Evolutionary conservation across 1,139 yeast genomes (phyloP).

Genomic region (Taphrina communis): DNA sequence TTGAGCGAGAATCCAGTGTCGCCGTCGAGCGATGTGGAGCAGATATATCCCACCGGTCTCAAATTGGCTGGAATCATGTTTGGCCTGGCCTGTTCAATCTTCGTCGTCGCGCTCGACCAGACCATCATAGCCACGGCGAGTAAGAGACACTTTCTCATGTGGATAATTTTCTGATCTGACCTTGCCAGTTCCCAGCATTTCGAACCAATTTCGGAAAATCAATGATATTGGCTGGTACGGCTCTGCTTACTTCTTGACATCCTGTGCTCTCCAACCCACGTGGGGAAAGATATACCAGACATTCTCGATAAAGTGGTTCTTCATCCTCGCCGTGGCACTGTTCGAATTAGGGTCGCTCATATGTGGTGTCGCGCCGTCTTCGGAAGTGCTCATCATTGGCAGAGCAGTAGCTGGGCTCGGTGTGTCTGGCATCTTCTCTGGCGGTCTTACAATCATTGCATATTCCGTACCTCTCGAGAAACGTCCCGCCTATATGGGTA

Average conservation of each 20-base stretch:
- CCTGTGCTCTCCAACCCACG: constrained; percentile 64
- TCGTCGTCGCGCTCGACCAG: constrained; percentile 70
- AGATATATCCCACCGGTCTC: constrained; percentile 22
- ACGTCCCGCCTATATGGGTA: constrained; percentile 61
- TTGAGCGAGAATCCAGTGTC: neutral
- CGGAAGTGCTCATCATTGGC: constrained; percentile 70
- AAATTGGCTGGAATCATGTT: constrained; percentile 52
- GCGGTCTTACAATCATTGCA: constrained; percentile 64
- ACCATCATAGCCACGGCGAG: constrained; percentile 66
- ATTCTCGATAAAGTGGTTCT: constrained; percentile 63
- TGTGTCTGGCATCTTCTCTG: constrained; percentile 70
- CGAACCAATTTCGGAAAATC: constrained; percentile 21
- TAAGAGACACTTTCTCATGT: neutral
- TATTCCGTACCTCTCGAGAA: constrained; percentile 67
- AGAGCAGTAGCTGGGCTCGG: constrained; percentile 75
- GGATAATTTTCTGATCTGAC: neutral
- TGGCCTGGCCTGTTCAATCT: constrained; percentile 59
- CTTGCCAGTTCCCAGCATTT: constrained; percentile 9
- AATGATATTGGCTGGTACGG: constrained; percentile 35
- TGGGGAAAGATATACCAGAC: constrained; percentile 69
- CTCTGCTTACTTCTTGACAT: constrained; percentile 59
- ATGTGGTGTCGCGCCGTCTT: constrained; percentile 62
- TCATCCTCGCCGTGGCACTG: constrained; percentile 59
- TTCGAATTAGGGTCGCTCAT: constrained; percentile 58
- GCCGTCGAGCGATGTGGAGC: neutral